Conservation (phyloP, 2,329 filamentous ascomycete species). For the Cercospora zeina region DNA sequence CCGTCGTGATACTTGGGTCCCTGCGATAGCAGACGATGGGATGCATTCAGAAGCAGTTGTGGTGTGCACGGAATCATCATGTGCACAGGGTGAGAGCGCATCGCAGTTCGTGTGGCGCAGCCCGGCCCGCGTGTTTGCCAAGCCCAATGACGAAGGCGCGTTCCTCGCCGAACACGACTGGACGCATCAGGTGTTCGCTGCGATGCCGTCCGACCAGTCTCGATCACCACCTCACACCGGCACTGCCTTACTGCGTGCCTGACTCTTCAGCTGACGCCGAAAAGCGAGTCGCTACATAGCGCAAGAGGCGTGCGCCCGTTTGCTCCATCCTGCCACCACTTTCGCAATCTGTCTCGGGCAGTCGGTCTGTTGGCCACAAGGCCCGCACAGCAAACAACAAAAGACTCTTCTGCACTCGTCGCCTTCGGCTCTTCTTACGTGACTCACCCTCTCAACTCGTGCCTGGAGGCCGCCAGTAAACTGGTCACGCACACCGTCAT, state of each 20-base stretch:
- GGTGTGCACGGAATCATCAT: background rate
- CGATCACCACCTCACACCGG: constrained; percentile 12
- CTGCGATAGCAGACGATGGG: background rate
- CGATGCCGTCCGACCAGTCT: constrained; percentile 11
- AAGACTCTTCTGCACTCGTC: constrained; percentile 2
- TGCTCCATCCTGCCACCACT: constrained; percentile 8
- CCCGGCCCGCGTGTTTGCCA: background rate
- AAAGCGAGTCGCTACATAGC: constrained; percentile 22
- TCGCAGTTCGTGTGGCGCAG: constrained; percentile 1
- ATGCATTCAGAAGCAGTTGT: background rate
- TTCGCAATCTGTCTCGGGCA: constrained; percentile 29
- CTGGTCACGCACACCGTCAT: constrained; percentile 19
- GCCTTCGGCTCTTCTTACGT: constrained; percentile 17
- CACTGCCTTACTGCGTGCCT: constrained; percentile 24
- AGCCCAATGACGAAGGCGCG: constrained; percentile 14
- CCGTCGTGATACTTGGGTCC: background rate
- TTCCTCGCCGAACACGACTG: constrained; percentile 12
- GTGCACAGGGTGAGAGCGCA: background rate
- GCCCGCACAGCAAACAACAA: constrained; percentile 22
- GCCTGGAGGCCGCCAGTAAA: constrained; percentile 24
- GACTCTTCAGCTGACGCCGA: constrained; percentile 29
- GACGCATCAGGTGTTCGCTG: constrained; percentile 23
- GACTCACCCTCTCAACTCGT: constrained; percentile 22
- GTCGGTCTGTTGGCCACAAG: constrained; percentile 19
- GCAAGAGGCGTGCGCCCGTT: constrained; percentile 14